phyloP scores from a whole-genome alignment of 192 early-diverging fungal species.

The Rhizoclosmatium sp. region DNA sequence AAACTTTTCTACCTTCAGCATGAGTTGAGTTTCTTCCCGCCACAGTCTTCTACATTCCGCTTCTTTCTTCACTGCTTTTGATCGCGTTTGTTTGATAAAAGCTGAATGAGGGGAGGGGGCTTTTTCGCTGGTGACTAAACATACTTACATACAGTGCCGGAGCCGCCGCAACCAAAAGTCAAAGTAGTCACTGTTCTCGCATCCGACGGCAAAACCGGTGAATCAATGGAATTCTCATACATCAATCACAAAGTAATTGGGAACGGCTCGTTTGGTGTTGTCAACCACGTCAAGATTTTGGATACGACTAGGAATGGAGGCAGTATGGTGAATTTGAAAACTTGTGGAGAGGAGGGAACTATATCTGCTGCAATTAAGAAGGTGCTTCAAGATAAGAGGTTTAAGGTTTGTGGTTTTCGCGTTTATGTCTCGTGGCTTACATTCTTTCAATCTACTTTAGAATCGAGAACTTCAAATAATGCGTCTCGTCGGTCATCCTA shows the following conservation, averaged over 20 bases:
- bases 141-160: background rate
- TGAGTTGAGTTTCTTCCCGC: background rate
- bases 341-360: background rate
- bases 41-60: too few species aligned
- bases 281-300: slow-evolving; percentile 90
- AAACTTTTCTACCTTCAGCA: background rate
- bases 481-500: slow-evolving; percentile 90
- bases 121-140: too few species aligned
- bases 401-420: slow-evolving; percentile 73
- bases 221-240: slow-evolving; percentile 87
- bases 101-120: too few species aligned
- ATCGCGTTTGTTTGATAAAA: too few species aligned
- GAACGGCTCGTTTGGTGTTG: slow-evolving; percentile 98
- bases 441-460: slow-evolving; percentile 49
- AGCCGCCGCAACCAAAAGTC: slow-evolving; percentile 30
- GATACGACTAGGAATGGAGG: background rate
- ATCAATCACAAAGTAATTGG: slow-evolving; percentile 94
- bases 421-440: background rate
- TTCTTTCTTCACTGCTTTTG: too few species aligned
- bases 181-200: slow-evolving; percentile 71
- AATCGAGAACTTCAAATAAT: slow-evolving; percentile 95
- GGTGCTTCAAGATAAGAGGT: slow-evolving; percentile 97
- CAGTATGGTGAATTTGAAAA: slow-evolving; percentile 11
- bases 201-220: slow-evolving; percentile 86
- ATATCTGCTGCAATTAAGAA: slow-evolving; percentile 95